phyloP scores from a whole-genome alignment of 2,329 filamentous ascomycete species.

The Stachybotrys echinatus region DNA sequence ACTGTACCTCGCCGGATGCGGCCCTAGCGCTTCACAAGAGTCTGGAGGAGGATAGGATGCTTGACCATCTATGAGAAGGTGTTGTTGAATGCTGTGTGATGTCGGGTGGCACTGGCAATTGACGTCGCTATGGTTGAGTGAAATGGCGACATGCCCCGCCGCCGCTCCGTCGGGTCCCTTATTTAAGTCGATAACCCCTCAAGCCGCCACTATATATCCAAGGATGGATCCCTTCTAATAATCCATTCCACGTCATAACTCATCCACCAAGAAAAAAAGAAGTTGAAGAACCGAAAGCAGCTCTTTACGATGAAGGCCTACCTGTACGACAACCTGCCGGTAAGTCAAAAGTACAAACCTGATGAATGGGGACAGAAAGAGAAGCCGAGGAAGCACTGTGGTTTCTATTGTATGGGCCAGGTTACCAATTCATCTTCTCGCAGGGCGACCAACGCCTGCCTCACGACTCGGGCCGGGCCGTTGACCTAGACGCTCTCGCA shows the following conservation, averaged over 20 bases:
- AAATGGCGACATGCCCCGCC: background rate
- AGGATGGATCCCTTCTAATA: background rate
- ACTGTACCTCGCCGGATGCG: no score
- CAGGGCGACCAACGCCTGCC: conserved; percentile 90
- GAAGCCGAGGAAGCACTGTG: background rate
- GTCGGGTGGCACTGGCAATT: background rate
- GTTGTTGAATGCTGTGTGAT: background rate
- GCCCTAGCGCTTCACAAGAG: no score
- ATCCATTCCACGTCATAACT: background rate
- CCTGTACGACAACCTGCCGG: conserved; percentile 49
- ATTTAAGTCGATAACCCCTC: background rate
- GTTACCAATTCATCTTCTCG: conserved; percentile 1
- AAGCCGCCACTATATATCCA: background rate
- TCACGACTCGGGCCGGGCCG: conserved; percentile 75
- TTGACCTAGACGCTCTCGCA: conserved; percentile 61
- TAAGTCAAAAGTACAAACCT: conserved; percentile 24
- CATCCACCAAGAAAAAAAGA: background rate
- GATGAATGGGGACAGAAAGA: background rate
- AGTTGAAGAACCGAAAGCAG: no score
- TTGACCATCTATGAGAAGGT: no score
- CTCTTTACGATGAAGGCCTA: conserved; percentile 49
- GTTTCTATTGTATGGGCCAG: background rate
- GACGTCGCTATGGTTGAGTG: background rate
- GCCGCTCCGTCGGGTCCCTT: no score
- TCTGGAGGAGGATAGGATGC: no score